phyloP scores from a whole-genome alignment of 768 basidiomycete species.

The Amylocystis lapponica region DNA sequence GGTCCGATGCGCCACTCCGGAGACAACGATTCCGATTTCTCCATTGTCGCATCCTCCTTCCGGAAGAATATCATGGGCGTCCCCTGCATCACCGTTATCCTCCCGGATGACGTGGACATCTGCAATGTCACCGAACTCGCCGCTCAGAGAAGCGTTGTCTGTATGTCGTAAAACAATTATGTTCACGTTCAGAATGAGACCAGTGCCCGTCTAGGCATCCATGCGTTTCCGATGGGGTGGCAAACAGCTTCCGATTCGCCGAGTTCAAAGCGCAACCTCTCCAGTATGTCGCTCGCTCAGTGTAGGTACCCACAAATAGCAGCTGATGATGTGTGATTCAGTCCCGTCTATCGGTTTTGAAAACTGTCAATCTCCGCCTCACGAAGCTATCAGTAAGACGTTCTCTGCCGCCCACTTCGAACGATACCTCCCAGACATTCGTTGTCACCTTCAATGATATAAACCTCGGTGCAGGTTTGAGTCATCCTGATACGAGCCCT shows the following conservation, averaged over 20 bases:
- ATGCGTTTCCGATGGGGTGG: conserved; percentile 39
- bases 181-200: too few relatives aligned
- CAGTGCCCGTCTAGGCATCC: conserved; percentile 40
- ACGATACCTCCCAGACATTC: conserved; percentile 30
- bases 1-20: background rate
- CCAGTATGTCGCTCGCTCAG: conserved; percentile 13
- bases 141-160: conserved; percentile 19
- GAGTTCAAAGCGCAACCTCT: background rate
- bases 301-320: too few relatives aligned
- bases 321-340: conserved; percentile 21
- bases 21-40: background rate
- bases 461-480: conserved; percentile 37
- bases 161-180: conserved; percentile 25
- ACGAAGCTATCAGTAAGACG: conserved; percentile 41
- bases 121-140: conserved; percentile 19
- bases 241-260: conserved; percentile 27
- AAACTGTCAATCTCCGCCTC: conserved; percentile 37
- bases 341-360: conserved; percentile 44
- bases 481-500: conserved; percentile 37
- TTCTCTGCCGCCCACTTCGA: conserved; percentile 26
- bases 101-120: conserved; percentile 11
- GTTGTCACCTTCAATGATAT: conserved; percentile 38
- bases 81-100: background rate
- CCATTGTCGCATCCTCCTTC: background rate
- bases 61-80: background rate